Evolutionary conservation across 371 early-diverging fungal species (phyloP), one percentile per base, ranked within the genome.

Genomic region (Mortierella sp.): DNA sequence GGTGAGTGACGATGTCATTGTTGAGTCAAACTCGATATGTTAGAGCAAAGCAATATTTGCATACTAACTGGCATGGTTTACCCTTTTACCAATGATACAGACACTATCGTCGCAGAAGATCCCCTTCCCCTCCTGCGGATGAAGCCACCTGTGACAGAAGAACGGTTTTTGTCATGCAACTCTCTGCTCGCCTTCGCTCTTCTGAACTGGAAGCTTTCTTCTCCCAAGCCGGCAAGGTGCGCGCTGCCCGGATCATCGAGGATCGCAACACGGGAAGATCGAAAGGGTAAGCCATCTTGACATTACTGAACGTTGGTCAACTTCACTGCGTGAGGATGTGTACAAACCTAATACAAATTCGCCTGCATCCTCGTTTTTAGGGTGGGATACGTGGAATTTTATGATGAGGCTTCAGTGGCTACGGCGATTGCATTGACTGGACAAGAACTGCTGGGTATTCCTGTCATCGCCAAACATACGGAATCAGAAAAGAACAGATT

Each of bases 111-210:
- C 88, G 90, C 48, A 76, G 78, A 50, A 83, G 95, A 75, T 95
- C 95, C 40, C 94, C 93, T 69, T 94, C 95, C 26, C 95, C 95
- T 19, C 91, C 91, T 26, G 90, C 94, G 40, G 92, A 93, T 73
- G 95, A 94, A 82, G 89, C 91, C 31, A 93, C 95, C 76, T 93
- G 98, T 61, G 98, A 98, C 81, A 88, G 94, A 88, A 92, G 98
- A 81, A 99, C 99, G 4, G 97, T 99, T 21, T 98, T 98, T 90
- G 96, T 97, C 24, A 96, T 93, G 92, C 98, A 99, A 86, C 90
- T 99, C 16, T 95, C 98, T 19, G 95, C 95, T 31, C 93, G 96
- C 37, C 89, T 97, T 57, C 92, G 93, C 57, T 87, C 90, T 37
- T 89, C 94, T 67, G 98, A 99, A 80, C 90, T 99, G 53, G 91